Conservation (phyloP, 2,329 filamentous ascomycete species). For the Aspergillus aculeatus region DNA sequence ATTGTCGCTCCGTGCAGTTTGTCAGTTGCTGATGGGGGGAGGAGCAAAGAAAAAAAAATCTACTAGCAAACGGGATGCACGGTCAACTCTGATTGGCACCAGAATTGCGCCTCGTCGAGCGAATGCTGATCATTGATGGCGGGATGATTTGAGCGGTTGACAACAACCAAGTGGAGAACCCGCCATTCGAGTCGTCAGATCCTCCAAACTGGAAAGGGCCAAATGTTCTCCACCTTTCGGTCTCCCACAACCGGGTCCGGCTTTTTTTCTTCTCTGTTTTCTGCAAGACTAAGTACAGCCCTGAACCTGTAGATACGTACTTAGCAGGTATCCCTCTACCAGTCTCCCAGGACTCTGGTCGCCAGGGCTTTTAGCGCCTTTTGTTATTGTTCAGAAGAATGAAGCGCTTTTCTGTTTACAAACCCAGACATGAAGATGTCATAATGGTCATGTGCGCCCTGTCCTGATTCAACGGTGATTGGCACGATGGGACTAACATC, state of each 20-base stretch:
- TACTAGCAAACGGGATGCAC: slow-evolving; percentile 6
- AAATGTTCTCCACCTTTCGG: slow-evolving; percentile 8
- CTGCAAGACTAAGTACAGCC: not conserved
- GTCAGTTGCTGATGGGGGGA: not conserved
- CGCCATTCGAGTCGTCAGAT: slow-evolving; percentile 15
- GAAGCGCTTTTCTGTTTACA: not conserved
- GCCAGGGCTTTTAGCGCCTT: not conserved
- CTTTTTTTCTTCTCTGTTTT: slow-evolving; percentile 1
- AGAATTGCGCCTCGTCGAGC: slow-evolving; percentile 9
- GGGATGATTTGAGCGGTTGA: slow-evolving; percentile 13
- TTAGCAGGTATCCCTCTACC: not conserved
- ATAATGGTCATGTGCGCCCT: slow-evolving; percentile 10
- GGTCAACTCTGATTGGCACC: slow-evolving; percentile 14
- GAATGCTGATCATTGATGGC: slow-evolving; percentile 16
- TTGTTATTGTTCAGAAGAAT: not conserved
- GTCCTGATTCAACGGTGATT: not conserved
- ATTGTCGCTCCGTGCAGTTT: slow-evolving; percentile 1
- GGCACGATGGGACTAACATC: not conserved
- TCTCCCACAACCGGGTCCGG: slow-evolving; percentile 3
- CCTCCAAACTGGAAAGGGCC: not conserved
- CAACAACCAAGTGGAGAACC: slow-evolving; percentile 12
- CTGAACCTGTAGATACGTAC: not conserved
- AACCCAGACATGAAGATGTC: slow-evolving; percentile 4
- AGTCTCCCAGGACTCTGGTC: not conserved
- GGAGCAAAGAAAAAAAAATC: not conserved